Base-by-base conservation (phyloP, 2,329 filamentous ascomycete genomes). In the Sporothrix inflata region DNA sequence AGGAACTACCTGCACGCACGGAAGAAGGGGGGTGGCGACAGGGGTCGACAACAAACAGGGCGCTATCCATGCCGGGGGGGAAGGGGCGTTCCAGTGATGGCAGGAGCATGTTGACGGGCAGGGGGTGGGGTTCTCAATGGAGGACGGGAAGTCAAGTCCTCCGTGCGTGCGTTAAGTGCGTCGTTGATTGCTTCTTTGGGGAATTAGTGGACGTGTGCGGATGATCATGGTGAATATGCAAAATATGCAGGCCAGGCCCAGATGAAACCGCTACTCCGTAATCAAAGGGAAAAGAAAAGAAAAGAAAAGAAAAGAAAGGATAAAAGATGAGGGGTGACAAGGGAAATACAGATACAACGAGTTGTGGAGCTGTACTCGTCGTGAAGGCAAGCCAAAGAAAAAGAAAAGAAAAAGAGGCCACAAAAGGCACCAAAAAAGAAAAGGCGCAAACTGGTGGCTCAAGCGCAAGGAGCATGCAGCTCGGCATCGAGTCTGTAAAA, bases 381-480 rank as follows among this genome's bases (percentile, higher is more conserved):
- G 14, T 47, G 9, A 30, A 69, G 19, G 14, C 5, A 45, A 57
- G 21, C 38, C 21, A 34, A 30, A 57, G n/a, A 40, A 45, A 71
- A 21, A n/a, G n/a, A 21, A 21, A 40, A 49, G 34, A 14, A 57
- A 14, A 30, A 8, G 55, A 40, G 38, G 45, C 21, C 24, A 34
- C n/a, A 40, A 68, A 9, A 30, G 8, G n/a, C n/a, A n/a, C n/a
- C 9, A 24, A 24, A 19, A 40, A 60, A 38, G 16, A 60, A 42
- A 42, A n/a, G 34, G 24, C 53, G 40, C 55, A 70, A 70, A 70
- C 55, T 12, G 69, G 55, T 70, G 69, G 69, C 55, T 70, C 40
- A 70, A 57, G 49, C 49, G 47, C 38, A 40, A 30, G 34, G 34
- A 61, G 57, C 30, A 40, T 40, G 34, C 34, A 14, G 34, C 14